Evolutionary conservation across 2,329 filamentous ascomycete genomes (phyloP).

Genomic region (Botrytis sinoallii): DNA sequence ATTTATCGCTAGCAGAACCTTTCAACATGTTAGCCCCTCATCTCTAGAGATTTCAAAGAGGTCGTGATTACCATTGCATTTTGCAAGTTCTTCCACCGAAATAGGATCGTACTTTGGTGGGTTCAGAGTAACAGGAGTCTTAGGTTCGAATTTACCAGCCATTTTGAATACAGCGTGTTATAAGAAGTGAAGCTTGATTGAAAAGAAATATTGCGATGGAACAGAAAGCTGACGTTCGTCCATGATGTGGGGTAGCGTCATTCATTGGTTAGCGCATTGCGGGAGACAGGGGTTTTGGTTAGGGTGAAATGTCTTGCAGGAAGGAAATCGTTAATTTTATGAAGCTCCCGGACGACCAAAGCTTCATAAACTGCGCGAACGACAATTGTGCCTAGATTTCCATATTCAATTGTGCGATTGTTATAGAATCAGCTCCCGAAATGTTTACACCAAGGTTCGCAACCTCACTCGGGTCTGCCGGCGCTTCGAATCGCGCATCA

Average conservation of each 20-base stretch:
- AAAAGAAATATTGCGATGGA: not conserved
- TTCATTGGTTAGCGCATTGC: constrained; percentile 6
- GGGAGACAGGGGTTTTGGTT: constrained; percentile 9
- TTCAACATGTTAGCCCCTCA: constrained; percentile 15
- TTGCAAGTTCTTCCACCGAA: constrained; percentile 71
- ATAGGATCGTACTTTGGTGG: constrained; percentile 89
- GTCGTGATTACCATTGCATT: constrained; percentile 70
- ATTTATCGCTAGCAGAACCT: constrained; percentile 64
- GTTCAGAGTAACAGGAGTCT: constrained; percentile 69
- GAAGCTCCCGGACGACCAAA: not conserved
- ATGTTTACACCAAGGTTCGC: constrained; percentile 34
- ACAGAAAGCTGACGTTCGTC: not conserved
- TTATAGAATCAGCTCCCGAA: not conserved
- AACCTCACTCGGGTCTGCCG: constrained; percentile 24
- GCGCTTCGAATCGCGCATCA: constrained; percentile 23
- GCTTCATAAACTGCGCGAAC: not conserved
- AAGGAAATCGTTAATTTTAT: not conserved
- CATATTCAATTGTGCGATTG: not conserved
- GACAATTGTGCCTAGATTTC: not conserved
- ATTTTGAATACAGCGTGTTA: constrained; percentile 39
- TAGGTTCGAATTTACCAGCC: constrained; percentile 73
- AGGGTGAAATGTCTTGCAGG: constrained; percentile 14
- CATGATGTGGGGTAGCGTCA: constrained; percentile 20
- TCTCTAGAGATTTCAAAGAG: not conserved
- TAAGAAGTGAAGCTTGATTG: not conserved